These are phyloP conservation scores for Cladosporium colombiae DNA, from an alignment of 2,329 filamentous ascomycete species.

Conservation along the genomic window DNA sequence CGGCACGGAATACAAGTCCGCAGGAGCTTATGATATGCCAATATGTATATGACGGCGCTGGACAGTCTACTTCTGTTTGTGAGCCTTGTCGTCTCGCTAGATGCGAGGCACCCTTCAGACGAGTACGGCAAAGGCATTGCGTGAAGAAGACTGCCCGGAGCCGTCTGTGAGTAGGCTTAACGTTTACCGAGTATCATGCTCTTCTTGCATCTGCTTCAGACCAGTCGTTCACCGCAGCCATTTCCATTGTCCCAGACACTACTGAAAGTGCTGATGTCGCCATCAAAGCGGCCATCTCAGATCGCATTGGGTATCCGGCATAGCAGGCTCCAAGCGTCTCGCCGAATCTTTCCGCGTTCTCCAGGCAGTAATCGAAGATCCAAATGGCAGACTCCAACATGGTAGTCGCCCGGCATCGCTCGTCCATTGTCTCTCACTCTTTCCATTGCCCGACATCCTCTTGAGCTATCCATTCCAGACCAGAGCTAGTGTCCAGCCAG, in stretches of 20 bases:
- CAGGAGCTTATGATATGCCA: constrained; percentile 36
- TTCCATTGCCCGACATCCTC: constrained; percentile 39
- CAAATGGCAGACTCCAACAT: constrained; percentile 52
- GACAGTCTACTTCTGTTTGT: constrained; percentile 46
- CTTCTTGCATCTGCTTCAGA: constrained; percentile 34
- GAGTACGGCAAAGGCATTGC: constrained; percentile 48
- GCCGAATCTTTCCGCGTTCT: constrained; percentile 22
- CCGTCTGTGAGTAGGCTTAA: constrained; percentile 48
- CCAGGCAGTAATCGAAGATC: constrained; percentile 41
- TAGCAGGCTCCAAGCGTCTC: constrained; percentile 34
- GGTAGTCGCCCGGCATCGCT: constrained; percentile 52
- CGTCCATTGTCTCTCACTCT: constrained; percentile 52
- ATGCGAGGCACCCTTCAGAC: constrained; percentile 56
- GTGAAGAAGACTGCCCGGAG: constrained; percentile 31
- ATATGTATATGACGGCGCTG: constrained; percentile 24
- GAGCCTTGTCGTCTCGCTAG: constrained; percentile 57
- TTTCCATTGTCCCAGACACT: constrained; percentile 29
- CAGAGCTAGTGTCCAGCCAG: constrained; percentile 72
- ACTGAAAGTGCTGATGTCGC: constrained; percentile 37
- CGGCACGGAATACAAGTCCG: constrained; percentile 27
- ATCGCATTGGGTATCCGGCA: constrained; percentile 37
- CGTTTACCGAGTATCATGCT: constrained; percentile 34
- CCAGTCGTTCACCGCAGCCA: constrained; percentile 20
- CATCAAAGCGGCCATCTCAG: constrained; percentile 26
- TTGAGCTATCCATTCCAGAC: constrained; percentile 60